These are phyloP conservation scores for Schwanniomyces vanrijiae DNA, from an alignment of 805 yeast genomes.

Conservation along the genomic window DNA sequence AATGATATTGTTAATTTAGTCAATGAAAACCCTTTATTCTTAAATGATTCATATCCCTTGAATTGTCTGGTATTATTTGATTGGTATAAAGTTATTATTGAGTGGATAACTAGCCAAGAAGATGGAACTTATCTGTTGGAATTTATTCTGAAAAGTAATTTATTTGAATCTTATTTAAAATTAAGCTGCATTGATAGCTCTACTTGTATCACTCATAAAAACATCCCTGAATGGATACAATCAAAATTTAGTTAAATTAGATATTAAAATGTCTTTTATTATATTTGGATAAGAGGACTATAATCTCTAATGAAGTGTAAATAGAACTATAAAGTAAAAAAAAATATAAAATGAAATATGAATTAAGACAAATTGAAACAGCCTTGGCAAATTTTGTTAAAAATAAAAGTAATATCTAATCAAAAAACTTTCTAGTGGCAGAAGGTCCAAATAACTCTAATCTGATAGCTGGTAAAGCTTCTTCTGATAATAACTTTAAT, in stretches of 20 bases:
- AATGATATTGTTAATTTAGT: constrained; percentile 10
- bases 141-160: neutral
- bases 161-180: neutral
- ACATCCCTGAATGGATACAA: neutral
- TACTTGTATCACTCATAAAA: neutral
- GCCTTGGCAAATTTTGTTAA: neutral
- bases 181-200: neutral
- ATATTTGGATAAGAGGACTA: neutral
- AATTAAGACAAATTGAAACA: constrained; percentile 1
- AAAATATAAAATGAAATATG: neutral
- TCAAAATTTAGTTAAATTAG: neutral
- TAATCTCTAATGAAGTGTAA: constrained; percentile 1
- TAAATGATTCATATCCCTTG: constrained; percentile 6
- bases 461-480: constrained; percentile 90
- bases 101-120: constrained; percentile 9
- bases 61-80: constrained; percentile 11
- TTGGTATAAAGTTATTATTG: constrained; percentile 16
- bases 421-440: constrained; percentile 84
- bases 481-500: constrained; percentile 75
- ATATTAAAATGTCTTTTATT: neutral
- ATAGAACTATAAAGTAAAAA: neutral
- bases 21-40: constrained; percentile 5
- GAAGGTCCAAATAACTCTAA: constrained; percentile 87
- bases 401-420: constrained; percentile 38
- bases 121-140: neutral